Base-by-base conservation (phyloP, 1,139 yeast genomes). In the Petasospora rhodanensis region DNA sequence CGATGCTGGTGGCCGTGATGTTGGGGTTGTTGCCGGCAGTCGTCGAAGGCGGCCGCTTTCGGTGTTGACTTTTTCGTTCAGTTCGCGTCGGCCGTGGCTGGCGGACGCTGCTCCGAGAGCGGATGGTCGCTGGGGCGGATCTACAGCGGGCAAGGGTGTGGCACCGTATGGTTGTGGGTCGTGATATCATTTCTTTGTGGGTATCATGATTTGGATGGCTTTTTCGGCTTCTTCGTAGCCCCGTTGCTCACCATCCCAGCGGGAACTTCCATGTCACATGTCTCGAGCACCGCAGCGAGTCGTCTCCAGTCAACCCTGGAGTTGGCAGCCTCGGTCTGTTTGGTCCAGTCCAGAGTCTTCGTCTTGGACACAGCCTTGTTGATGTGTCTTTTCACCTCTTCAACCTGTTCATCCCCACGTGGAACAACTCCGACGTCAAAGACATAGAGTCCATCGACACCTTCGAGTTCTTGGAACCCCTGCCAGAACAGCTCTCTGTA, bases 391-490 rank as follows among this genome's bases (percentile, higher is more conserved):
- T 56, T 45, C 14, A 73, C 56, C 16, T 47, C 44, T 2, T 45
- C 37, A 29, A 54, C 36, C 14, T 70, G 73, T 1, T 45, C 41
- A 1, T 49, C 47, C 0, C 57, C 56, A 0, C 19, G 28, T 3
- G 83, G 80, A 4, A 66, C 62, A 11, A 58, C 45, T 7, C 42
- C 38, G 14, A 67, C 50, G 9, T 54, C 47, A 37, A 71, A 64
- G 24, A 62, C 54, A 45, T 70, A 80, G 6, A 73, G 47, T 0
- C 80, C 80, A 45, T 71, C 76, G 19, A 53, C 59, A 1, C 58
- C 61, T 10, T 41, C 40, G 51, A 62, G 61, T 10, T 52, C 45
- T 14, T 53, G 40, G 51, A 62, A 62, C 10, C 52, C 45, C 14
- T 53, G 40, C 37, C 55, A 47, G 23, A 68, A 55, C 5, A 53